Percentiles rank a stretch among this genome's conserved stretches.
Conservation (phyloP, 1,284 basidiomycete genomes). For the Melampsora americana region DNA sequence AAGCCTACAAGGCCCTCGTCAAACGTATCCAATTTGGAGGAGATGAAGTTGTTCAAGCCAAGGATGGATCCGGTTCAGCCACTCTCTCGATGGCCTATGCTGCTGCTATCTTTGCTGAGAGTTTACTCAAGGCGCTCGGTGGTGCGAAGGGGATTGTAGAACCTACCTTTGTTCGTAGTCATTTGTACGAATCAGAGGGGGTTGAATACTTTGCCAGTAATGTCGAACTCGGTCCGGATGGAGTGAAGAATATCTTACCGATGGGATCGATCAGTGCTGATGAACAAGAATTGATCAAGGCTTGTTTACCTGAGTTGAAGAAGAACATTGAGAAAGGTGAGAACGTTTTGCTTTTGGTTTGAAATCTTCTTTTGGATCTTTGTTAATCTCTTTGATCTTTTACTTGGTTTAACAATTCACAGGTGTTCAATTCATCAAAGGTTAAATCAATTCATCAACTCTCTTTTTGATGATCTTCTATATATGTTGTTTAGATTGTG, state of each 20-base stretch:
- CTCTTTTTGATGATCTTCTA: too few relatives aligned
- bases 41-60: conserved; percentile 88
- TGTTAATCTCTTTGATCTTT: too few relatives aligned
- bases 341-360: too few relatives aligned
- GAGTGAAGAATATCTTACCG: conserved; percentile 83
- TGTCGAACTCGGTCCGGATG: conserved; percentile 77
- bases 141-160: conserved; percentile 82
- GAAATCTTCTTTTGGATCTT: too few relatives aligned
- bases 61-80: conserved; percentile 79
- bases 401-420: too few relatives aligned
- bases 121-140: conserved; percentile 74
- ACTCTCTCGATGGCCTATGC: conserved; percentile 86
- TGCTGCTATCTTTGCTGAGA: conserved; percentile 76
- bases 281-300: conserved; percentile 81
- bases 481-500: too few relatives aligned
- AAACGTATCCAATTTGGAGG: conserved; percentile 94
- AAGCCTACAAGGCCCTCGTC: conserved; percentile 63
- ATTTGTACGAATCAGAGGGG: conserved; percentile 67
- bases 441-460: too few relatives aligned
- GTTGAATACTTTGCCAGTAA: conserved; percentile 79
- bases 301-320: conserved; percentile 77
- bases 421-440: too few relatives aligned
- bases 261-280: conserved; percentile 71
- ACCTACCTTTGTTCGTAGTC: conserved; percentile 79
- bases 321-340: conserved; percentile 93